These are phyloP conservation scores for Luffa acutangula DNA, from an alignment of 306 rosid genomes.

Conservation along the genomic window DNA sequence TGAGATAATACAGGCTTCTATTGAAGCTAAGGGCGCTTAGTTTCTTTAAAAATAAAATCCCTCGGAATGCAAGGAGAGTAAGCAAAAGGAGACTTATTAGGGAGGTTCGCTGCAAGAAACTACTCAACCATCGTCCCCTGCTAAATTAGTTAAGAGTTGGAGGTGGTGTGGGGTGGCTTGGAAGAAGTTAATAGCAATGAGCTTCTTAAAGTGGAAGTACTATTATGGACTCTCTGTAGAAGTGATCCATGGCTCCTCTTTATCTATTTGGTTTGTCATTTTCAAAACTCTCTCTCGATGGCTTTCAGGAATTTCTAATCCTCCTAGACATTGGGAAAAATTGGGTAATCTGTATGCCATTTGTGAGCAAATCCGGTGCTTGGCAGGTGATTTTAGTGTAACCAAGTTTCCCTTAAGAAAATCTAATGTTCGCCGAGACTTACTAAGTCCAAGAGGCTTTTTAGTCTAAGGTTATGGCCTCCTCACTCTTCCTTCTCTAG, in stretches of 20 bases:
- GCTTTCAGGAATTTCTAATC: neutral
- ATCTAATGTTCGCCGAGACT: neutral
- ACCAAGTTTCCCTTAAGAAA: neutral
- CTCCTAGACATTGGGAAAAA: neutral
- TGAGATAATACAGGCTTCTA: neutral
- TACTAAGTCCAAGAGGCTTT: neutral
- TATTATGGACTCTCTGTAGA: neutral
- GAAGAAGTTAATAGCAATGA: neutral
- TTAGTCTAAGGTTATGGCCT: neutral
- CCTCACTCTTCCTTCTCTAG: neutral
- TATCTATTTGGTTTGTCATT: neutral
- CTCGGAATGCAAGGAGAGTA: too few relatives aligned
- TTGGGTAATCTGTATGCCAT: neutral
- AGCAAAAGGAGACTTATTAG: too few relatives aligned
- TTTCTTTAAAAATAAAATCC: too few relatives aligned
- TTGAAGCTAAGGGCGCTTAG: too few relatives aligned
- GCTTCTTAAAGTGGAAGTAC: neutral
- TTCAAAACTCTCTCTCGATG: neutral
- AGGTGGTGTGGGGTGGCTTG: neutral
- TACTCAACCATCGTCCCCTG: neutral
- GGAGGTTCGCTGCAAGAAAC: too few relatives aligned
- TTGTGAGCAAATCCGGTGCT: neutral
- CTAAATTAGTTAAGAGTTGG: neutral
- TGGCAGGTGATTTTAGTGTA: neutral
- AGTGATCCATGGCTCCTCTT: neutral